A percentile compares a stretch with the other conserved stretches of the same genome.
Conservation (phyloP, 2,329 filamentous ascomycete species). For the Venturia carpophila region DNA sequence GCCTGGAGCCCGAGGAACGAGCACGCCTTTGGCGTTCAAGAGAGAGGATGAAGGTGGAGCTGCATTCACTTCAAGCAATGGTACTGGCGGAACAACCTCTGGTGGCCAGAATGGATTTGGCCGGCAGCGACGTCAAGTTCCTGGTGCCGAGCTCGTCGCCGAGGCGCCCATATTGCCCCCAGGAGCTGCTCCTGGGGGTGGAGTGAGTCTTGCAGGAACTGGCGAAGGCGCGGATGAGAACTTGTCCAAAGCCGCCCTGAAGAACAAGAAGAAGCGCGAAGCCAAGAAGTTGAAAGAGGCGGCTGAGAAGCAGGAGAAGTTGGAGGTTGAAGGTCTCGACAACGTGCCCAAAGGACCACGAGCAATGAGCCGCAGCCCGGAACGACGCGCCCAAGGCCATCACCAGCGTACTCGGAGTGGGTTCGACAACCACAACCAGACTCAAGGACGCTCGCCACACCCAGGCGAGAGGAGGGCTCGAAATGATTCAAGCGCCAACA, state of each 20-base stretch:
- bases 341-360: constrained; percentile 17
- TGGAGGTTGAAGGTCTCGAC: constrained; percentile 16
- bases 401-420: constrained; percentile 37
- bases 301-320: constrained; percentile 46
- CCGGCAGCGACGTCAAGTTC: constrained; percentile 63
- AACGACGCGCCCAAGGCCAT: constrained; percentile 54
- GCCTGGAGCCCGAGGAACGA: constrained; percentile 80
- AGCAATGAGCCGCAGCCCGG: constrained; percentile 50
- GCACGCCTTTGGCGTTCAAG: constrained; percentile 90
- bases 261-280: constrained; percentile 98
- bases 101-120: constrained; percentile 70
- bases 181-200: constrained; percentile 60
- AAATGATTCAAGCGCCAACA: background rate
- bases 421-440: constrained; percentile 26
- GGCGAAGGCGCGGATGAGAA: constrained; percentile 59
- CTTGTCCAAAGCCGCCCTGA: constrained; percentile 74
- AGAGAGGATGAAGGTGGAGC: constrained; percentile 94
- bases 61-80: constrained; percentile 70
- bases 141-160: constrained; percentile 70
- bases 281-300: constrained; percentile 84
- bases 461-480: constrained; percentile 10
- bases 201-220: constrained; percentile 57
- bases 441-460: constrained; percentile 17
- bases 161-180: constrained; percentile 51
- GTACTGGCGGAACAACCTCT: constrained; percentile 54